phyloP scores from a whole-genome alignment of 345 rosid species.

The Populus nigra region DNA sequence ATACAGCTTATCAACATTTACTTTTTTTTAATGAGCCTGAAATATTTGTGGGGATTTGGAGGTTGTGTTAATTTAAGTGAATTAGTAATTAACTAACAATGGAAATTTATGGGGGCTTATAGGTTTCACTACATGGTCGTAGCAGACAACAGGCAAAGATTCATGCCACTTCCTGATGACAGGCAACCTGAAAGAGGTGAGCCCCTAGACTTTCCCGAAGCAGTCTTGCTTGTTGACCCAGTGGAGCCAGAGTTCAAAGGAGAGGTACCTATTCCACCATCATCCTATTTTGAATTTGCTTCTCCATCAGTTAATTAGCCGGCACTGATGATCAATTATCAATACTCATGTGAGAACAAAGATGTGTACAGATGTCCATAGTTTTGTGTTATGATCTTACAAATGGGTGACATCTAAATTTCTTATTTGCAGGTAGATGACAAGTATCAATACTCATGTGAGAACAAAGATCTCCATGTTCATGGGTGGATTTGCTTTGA shows the following conservation, averaged over 20 bases:
- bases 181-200: conserved; percentile 50
- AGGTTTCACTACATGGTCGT: conserved; percentile 92
- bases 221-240: conserved; percentile 75
- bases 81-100: no score
- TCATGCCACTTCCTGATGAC: conserved; percentile 92
- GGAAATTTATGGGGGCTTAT: background rate
- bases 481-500: conserved; percentile 72
- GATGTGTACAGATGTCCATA: background rate
- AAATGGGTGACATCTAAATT: background rate
- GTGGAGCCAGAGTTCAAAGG: conserved; percentile 54
- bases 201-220: conserved; percentile 73
- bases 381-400: background rate
- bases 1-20: background rate
- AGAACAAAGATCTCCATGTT: conserved; percentile 49
- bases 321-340: background rate
- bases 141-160: conserved; percentile 81
- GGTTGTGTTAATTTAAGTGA: no score
- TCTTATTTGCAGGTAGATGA: conserved; percentile 67
- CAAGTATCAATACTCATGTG: conserved; percentile 72
- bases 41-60: background rate
- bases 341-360: no score
- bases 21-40: background rate
- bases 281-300: background rate
- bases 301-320: background rate
- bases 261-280: conserved; percentile 43